Evolutionary conservation across 495 filamentous ascomycete species (phyloP).

Genomic region (Pyrenula massariospora): DNA sequence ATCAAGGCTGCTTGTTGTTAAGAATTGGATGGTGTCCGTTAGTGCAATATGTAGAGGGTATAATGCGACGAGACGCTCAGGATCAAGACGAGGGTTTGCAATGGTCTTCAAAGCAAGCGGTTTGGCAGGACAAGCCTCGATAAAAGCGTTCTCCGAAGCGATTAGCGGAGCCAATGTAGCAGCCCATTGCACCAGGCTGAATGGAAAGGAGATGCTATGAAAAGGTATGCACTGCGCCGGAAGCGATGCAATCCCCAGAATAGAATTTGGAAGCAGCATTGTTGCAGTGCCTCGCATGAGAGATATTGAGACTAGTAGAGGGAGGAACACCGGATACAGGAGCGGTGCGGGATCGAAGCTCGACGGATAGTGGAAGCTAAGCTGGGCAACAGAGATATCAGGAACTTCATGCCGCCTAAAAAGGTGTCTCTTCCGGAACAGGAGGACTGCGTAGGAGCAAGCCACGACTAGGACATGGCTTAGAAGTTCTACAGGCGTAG

Average conservation of each 20-base stretch:
- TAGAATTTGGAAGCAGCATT: conserved; percentile 62
- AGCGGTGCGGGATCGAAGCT: conserved; percentile 86
- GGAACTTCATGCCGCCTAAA: conserved; percentile 13
- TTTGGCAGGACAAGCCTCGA: conserved; percentile 14
- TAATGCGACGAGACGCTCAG: conserved; percentile 55
- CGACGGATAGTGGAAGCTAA: conserved; percentile 46
- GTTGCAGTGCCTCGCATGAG: conserved; percentile 44
- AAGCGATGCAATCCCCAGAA: conserved; percentile 68
- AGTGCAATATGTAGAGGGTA: conserved; percentile 82
- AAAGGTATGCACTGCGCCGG: conserved; percentile 63
- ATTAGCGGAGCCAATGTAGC: conserved; percentile 53
- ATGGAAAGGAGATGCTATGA: conserved; percentile 35
- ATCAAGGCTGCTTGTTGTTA: conserved; percentile 79
- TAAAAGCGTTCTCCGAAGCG: conserved; percentile 30
- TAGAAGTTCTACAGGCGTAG: conserved; percentile 31
- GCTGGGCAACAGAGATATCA: conserved; percentile 3
- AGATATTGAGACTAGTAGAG: conserved; percentile 66
- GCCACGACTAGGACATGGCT: conserved; percentile 26
- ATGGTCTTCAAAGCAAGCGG: conserved; percentile 22
- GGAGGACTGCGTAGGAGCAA: conserved; percentile 35
- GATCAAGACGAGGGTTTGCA: conserved; percentile 19
- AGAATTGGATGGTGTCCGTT: conserved; percentile 56
- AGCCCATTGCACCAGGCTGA: conserved; percentile 60
- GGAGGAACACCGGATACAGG: conserved; percentile 70
- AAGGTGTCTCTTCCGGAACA: conserved; percentile 15